Conservation (phyloP, 164 flowering plant species). For the Santalum album region DNA sequence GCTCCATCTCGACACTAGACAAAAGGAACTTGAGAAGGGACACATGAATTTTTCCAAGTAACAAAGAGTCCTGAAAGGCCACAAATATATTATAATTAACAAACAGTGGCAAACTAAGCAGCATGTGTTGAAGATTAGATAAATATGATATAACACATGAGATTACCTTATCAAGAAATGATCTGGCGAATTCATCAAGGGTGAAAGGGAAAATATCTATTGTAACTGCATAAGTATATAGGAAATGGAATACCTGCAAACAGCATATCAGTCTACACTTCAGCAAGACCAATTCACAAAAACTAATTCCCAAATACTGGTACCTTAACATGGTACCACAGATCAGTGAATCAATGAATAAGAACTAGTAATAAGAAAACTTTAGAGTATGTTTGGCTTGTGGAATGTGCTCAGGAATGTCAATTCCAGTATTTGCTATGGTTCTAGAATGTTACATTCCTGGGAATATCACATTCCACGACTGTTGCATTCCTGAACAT, state of each 20-base stretch:
- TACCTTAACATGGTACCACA: no score
- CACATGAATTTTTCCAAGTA: constrained; percentile 79
- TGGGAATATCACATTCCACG: no score
- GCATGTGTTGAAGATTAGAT: background rate
- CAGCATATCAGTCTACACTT: constrained; percentile 8
- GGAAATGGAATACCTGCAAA: constrained; percentile 70
- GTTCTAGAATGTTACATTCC: no score
- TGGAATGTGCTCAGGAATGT: no score
- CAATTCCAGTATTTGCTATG: no score
- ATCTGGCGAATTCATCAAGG: constrained; percentile 82
- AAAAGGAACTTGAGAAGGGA: constrained; percentile 67
- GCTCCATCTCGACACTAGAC: constrained; percentile 51
- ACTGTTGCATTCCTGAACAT: no score
- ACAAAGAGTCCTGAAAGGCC: constrained; percentile 54
- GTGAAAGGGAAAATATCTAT: constrained; percentile 58
- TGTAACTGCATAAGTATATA: constrained; percentile 52
- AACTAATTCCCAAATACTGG: no score
- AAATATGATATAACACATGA: background rate
- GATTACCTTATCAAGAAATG: constrained; percentile 84
- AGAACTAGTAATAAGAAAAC: no score
- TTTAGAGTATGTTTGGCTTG: no score
- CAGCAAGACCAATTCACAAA: background rate
- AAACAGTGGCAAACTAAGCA: background rate
- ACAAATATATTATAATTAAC: constrained; percentile 6
- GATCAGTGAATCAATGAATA: no score